These are phyloP conservation scores for Ceratobasidium sp. DNA, from an alignment of 1,284 basidiomycete species.

Conservation along the genomic window DNA sequence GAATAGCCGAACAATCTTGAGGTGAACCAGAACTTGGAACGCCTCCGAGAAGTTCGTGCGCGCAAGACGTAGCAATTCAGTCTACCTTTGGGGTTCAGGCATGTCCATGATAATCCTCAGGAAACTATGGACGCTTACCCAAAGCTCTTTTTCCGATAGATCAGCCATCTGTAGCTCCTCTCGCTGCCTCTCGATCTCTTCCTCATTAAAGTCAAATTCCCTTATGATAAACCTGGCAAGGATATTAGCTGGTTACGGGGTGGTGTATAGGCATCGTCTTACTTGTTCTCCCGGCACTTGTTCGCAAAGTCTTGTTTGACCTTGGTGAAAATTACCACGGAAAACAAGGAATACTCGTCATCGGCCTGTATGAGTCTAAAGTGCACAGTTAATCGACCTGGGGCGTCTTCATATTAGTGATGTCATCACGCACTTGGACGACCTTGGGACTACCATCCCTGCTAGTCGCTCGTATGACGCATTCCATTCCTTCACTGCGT, in stretches of 20 bases:
- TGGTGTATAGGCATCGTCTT: constrained; percentile 45
- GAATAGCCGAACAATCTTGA: constrained; percentile 92
- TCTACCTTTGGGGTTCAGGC: constrained; percentile 60
- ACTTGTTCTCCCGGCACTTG: constrained; percentile 97
- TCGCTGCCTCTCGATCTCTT: constrained; percentile 82
- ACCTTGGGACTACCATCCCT: constrained; percentile 95
- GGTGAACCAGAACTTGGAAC: constrained; percentile 92
- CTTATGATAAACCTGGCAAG: constrained; percentile 82
- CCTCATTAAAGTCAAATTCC: constrained; percentile 94
- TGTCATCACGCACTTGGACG: constrained; percentile 78
- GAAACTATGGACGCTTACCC: constrained; percentile 67
- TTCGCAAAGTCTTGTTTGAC: constrained; percentile 93
- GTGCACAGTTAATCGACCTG: constrained; percentile 25
- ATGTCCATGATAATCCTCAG: neutral
- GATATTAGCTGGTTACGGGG: neutral
- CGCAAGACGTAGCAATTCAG: constrained; percentile 91
- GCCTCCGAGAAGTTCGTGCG: constrained; percentile 98
- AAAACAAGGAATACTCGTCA: constrained; percentile 89
- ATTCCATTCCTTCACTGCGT: constrained; percentile 88
- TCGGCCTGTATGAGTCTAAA: constrained; percentile 75
- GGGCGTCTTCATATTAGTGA: neutral
- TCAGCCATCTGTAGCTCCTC: constrained; percentile 85
- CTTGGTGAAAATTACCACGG: constrained; percentile 91
- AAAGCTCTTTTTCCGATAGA: constrained; percentile 94
- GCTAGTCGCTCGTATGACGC: constrained; percentile 89